Conservation (phyloP, 192 early-diverging fungal genomes). For the Lobosporangium transversale region DNA sequence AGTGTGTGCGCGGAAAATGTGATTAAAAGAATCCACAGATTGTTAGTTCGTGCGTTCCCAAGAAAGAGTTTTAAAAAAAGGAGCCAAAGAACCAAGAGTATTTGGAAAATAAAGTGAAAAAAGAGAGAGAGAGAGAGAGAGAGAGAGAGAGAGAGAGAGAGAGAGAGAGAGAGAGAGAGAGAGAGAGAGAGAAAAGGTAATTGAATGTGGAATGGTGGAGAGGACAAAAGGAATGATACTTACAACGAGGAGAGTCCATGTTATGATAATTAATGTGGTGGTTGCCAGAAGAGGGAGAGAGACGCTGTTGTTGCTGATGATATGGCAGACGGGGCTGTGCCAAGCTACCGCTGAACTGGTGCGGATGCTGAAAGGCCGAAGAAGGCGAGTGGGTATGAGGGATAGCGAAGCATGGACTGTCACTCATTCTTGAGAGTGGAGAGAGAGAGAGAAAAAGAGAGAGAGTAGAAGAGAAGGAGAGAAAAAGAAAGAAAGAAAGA, state of each 20-base stretch:
- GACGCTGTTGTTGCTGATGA: conserved; percentile 4
- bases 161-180: not conserved
- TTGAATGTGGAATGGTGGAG: no score
- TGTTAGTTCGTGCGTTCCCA: no score
- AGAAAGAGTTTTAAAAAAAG: no score
- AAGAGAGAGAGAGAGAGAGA: not conserved
- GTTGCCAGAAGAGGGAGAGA: not conserved
- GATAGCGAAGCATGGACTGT: conserved; percentile 53
- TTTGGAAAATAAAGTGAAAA: no score
- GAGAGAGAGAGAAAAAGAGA: not conserved
- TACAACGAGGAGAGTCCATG: conserved; percentile 47
- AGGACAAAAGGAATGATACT: conserved; percentile 8
- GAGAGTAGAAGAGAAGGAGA: conserved; percentile 2
- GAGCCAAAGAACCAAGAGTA: no score
- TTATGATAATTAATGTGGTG: not conserved
- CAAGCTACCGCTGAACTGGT: conserved; percentile 39
- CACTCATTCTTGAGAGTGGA: conserved; percentile 27
- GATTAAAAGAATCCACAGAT: no score
- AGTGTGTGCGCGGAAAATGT: no score
- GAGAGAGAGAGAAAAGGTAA: no score
- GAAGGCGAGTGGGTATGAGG: conserved; percentile 49
- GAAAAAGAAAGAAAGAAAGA: not conserved
- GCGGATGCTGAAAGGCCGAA: conserved; percentile 50
- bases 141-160: not conserved
- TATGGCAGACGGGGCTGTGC: conserved; percentile 33